Percentiles rank a stretch among this genome's conserved stretches.
Evolutionary conservation across 164 flowering plant species (phyloP).

Genomic region (Sedum album): DNA sequence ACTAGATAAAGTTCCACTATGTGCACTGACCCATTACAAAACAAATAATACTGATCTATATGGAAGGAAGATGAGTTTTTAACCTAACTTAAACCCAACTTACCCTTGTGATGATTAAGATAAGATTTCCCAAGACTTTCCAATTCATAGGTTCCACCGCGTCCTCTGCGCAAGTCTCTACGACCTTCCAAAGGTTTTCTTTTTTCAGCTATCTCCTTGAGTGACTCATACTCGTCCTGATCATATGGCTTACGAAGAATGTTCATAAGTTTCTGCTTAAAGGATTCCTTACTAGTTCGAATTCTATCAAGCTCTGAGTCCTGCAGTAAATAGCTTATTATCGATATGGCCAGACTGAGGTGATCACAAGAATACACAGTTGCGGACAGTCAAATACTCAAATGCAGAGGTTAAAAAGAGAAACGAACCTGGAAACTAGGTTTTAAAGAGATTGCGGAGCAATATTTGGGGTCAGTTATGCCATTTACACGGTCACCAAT

Average conservation of each 20-base stretch:
- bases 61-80: not conserved
- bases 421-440: not conserved
- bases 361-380: not conserved
- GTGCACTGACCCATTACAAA: not conserved
- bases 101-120: conserved; percentile 33
- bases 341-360: not conserved
- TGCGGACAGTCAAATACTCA: not conserved
- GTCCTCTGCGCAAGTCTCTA: conserved; percentile 21
- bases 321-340: conserved; percentile 3
- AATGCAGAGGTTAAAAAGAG: not conserved
- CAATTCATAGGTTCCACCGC: conserved; percentile 10
- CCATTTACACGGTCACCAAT: not conserved
- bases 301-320: conserved; percentile 6
- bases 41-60: not conserved
- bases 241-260: conserved; percentile 25
- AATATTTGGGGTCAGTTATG: not conserved
- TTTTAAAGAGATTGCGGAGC: conserved; percentile 8
- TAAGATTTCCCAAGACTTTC: conserved; percentile 21
- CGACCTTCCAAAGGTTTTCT: conserved; percentile 10
- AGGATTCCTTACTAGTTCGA: conserved; percentile 6
- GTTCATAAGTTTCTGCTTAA: conserved; percentile 21
- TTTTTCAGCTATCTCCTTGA: conserved; percentile 10
- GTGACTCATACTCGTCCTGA: conserved; percentile 17
- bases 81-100: conserved; percentile 16
- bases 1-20: not conserved